Conservation (phyloP, 768 basidiomycete genomes). For the Boletus subcaerulescens region DNA sequence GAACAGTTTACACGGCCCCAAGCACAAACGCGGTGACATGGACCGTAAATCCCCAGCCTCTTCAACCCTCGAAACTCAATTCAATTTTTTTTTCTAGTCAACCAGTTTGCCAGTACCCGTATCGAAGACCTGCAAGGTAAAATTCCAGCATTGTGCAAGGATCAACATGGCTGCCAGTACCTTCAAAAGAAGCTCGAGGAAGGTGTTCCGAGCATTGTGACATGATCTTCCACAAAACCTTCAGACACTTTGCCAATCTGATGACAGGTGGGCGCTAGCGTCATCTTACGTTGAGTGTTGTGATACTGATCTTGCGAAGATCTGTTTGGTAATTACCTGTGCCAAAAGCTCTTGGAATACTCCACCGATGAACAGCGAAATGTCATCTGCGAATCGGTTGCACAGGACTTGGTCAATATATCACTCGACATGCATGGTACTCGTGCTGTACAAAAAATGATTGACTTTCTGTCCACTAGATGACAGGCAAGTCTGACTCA, state of each 20-base stretch:
- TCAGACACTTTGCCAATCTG: conserved; percentile 93
- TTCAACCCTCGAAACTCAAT: no score
- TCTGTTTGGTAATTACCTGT: conserved; percentile 98
- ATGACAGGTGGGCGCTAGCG: conserved; percentile 75
- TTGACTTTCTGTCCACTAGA: conserved; percentile 94
- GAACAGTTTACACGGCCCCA: no score
- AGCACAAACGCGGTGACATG: no score
- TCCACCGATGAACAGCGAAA: conserved; percentile 97
- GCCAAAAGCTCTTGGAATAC: conserved; percentile 95
- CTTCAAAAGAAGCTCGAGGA: no score
- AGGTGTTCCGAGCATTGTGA: conserved; percentile 74
- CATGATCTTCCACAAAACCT: conserved; percentile 99
- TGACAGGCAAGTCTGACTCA: conserved; percentile 69
- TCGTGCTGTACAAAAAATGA: conserved; percentile 99
- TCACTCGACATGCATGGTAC: conserved; percentile 99
- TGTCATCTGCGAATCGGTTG: conserved; percentile 95
- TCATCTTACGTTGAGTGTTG: not conserved
- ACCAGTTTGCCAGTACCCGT: no score
- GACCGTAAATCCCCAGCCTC: no score
- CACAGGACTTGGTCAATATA: conserved; percentile 95
- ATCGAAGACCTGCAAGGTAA: no score
- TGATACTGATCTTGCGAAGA: conserved; percentile 43
- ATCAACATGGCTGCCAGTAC: no score
- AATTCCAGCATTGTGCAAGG: no score
- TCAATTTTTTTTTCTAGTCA: no score